Evolutionary conservation across 2,329 filamentous ascomycete species (phyloP), one percentile per base, ranked within the genome.

Genomic region (Tolypocladium amazonense): DNA sequence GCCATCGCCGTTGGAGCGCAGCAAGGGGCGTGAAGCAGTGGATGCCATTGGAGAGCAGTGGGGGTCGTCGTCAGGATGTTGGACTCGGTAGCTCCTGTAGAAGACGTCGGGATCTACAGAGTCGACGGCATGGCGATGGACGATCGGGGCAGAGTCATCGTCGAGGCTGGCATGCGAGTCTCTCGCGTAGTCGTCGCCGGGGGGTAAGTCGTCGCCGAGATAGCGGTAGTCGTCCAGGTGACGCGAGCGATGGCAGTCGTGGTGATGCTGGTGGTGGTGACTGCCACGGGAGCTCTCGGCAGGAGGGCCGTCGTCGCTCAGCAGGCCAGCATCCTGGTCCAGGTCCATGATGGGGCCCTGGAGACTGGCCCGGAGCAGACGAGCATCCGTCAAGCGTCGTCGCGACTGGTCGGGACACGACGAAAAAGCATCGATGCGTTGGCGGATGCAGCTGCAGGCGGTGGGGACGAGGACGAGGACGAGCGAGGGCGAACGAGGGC

Each of bases 91-190:
- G 69, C 74, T 77, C 65, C 77, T 78, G 72, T 83, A 83, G 71
- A 82, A 83, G 69, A 81, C 76, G 77, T 81, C 80, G 65, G 81
- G 79, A 66, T 81, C 77, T 72, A 77, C 69, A 67, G 75, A 63
- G 66, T 73, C 73, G 69, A 72, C 69, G 64, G 71, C 72, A 75
- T 76, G 72, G 58, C 72, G 69, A 59, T 67, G 62, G 59, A 65
- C 65, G 56, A 61, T 52, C 33, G 63, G 63, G 56, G 65, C 61
- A 52, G 65, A 23, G 57, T 30, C 56, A 25, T 45, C 12, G 56
- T 56, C 56, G 58, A 58, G 59, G 58, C 33, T 50, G 57, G 61
- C 35, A 55, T 43, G 18, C 53, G 53, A 54, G 23, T 56, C 39
- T 56, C 38, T 58, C 45, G 58, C 59, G 58, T 60, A 57, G 39